Evolutionary conservation across 1,284 basidiomycete genomes (phyloP), one percentile per base, ranked within the genome.

Genomic region (Ustilago sp.): DNA sequence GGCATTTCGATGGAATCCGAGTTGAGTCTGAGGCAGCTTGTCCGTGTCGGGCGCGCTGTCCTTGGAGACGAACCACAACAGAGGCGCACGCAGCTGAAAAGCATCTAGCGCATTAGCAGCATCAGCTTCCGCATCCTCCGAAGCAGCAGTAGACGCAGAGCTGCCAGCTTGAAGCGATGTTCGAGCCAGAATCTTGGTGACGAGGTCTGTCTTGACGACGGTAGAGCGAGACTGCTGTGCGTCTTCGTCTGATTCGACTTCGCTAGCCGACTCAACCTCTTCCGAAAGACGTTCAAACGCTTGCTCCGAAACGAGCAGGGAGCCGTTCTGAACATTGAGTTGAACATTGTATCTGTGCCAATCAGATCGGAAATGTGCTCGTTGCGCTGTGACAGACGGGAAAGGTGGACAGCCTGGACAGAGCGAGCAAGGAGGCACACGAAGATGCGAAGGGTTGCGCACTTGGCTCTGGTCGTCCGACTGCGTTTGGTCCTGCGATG

Each of bases 291-390:
- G 64, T 28, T 77, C 78, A 28, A 80, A 83, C 8, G 68, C 64
- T 19, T 69, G 48, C 34, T 70, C 67, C 0, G 68, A 63, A n/a
- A 77, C 73, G 1, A 78, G 69, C 4, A 68, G 35, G 2, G 56
- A 50, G 15, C 28, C 54, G 17, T 63, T 66, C 41, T 73, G 71
- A 3, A 77, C 59, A 43, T 63, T 71, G 35, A 83, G 68, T 87
- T 96, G 97, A 72, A 95, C 93, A 84, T 99, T 99, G 88, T 97
- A 98, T 60, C 95, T 90, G 89, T 99, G 96, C 96, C 96, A 98
- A 86, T 98, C 95, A 34, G 93, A 94, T 81, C 92, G 91, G 86
- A 94, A 98, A 87, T 99, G 96, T 1, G 88, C 86, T 53, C 95
- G 89, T 83, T 98, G 94, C 61, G 93, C 92, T 35, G 93, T 90